phyloP scores from a whole-genome alignment of 2,329 filamentous ascomycete genomes.

The Beauveria asiatica region DNA sequence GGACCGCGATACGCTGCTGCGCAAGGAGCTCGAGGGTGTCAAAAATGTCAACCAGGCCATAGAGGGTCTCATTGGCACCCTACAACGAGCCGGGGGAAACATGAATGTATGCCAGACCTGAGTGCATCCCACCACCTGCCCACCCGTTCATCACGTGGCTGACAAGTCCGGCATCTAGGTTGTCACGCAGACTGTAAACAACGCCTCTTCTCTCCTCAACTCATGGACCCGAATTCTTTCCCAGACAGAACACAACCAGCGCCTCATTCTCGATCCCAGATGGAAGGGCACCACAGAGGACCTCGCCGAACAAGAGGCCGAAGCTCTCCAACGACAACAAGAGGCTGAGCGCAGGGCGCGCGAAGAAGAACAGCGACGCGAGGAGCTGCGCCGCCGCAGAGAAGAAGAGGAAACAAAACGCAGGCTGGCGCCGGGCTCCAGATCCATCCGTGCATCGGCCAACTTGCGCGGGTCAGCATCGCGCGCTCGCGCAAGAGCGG shows the following conservation, averaged over 20 bases:
- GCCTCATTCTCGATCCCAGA: conserved; percentile 74
- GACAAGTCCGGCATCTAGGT: conserved; percentile 37
- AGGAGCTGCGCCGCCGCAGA: conserved; percentile 55
- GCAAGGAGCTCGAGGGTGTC: conserved; percentile 72
- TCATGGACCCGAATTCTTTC: conserved; percentile 95
- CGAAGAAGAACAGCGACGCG: conserved; percentile 70
- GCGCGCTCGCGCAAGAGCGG: conserved; percentile 21
- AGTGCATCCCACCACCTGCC: not conserved
- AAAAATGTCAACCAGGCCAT: conserved; percentile 82
- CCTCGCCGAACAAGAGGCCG: conserved; percentile 75
- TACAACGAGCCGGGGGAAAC: conserved; percentile 65
- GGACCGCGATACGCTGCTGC: conserved; percentile 66
- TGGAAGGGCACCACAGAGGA: conserved; percentile 90
- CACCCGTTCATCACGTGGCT: not conserved
- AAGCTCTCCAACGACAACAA: conserved; percentile 63
- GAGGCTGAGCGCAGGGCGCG: conserved; percentile 67
- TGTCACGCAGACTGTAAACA: conserved; percentile 75
- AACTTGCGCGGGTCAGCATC: conserved; percentile 22
- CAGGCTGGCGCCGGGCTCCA: conserved; percentile 21
- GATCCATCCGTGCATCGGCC: conserved; percentile 21
- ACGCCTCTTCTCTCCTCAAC: conserved; percentile 81
- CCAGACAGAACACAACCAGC: conserved; percentile 95
- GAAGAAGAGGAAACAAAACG: conserved; percentile 50
- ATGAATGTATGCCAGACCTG: conserved; percentile 53
- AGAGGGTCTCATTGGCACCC: conserved; percentile 63